A percentile compares a stretch with the other conserved stretches of the same genome.
Conservation (phyloP, 2,329 filamentous ascomycete genomes). For the Scleromitrula shiraiana region DNA sequence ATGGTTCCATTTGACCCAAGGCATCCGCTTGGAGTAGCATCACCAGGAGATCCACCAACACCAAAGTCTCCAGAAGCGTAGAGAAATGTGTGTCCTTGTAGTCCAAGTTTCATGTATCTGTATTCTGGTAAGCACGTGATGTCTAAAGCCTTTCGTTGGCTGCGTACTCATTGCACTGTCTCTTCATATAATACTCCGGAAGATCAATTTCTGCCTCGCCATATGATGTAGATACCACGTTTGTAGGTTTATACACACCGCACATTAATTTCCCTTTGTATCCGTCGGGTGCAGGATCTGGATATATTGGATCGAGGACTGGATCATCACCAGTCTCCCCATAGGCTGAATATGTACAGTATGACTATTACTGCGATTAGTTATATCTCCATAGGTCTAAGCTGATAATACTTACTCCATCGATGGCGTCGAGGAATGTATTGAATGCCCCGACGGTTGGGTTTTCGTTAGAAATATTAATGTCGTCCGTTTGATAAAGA, state of each 20-base stretch:
- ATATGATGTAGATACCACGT: slow-evolving; percentile 42
- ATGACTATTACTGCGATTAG: slow-evolving; percentile 6
- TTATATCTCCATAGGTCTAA: not conserved
- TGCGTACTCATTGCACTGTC: slow-evolving; percentile 38
- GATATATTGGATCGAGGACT: slow-evolving; percentile 41
- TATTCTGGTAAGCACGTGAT: not conserved
- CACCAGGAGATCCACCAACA: slow-evolving; percentile 31
- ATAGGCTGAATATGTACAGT: slow-evolving; percentile 12
- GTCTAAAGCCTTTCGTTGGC: not conserved
- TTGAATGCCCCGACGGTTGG: slow-evolving; percentile 2
- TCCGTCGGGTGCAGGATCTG: slow-evolving; percentile 38
- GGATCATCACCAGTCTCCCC: slow-evolving; percentile 12
- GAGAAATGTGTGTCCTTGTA: slow-evolving; percentile 38
- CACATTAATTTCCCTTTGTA: slow-evolving; percentile 42
- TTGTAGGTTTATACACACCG: slow-evolving; percentile 36
- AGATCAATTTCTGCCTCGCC: slow-evolving; percentile 44
- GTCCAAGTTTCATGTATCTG: slow-evolving; percentile 40
- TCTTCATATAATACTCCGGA: slow-evolving; percentile 44
- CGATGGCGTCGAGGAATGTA: slow-evolving; percentile 11
- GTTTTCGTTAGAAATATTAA: slow-evolving; percentile 13
- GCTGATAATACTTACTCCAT: not conserved
- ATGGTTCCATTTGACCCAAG: slow-evolving; percentile 38
- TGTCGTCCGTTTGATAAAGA: slow-evolving; percentile 35
- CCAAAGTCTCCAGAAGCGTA: slow-evolving; percentile 40
- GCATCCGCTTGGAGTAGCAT: slow-evolving; percentile 29